Percentiles rank a stretch among this genome's conserved stretches.
Evolutionary conservation across 257 asterid genomes (phyloP).

Genomic region (Solanum medicagineum): DNA sequence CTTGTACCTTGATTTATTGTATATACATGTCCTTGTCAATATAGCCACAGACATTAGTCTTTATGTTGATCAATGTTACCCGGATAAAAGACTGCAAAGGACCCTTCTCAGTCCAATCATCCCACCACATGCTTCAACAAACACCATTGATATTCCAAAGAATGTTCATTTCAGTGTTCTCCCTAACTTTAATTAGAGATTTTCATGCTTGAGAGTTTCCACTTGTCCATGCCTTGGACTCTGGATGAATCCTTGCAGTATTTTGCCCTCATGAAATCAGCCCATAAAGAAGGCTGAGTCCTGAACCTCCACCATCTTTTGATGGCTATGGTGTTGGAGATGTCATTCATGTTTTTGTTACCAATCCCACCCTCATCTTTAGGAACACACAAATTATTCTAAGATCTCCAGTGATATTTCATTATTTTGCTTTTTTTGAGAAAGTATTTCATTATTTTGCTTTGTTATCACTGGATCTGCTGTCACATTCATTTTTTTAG

Average conservation of each 20-base stretch:
- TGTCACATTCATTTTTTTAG: not conserved
- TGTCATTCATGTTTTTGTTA: not conserved
- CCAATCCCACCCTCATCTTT: not conserved
- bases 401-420: not conserved
- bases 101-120: not conserved
- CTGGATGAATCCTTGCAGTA: not conserved
- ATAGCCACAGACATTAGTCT: not conserved
- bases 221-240: not conserved
- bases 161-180: not conserved
- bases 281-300: not conserved
- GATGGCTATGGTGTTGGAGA: not conserved
- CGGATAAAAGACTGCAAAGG: not conserved
- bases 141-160: not conserved
- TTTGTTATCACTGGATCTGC: not conserved
- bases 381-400: not conserved
- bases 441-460: not conserved
- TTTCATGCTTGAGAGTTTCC: not conserved
- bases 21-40: not conserved
- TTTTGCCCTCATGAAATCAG: not conserved
- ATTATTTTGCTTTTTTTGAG: no score
- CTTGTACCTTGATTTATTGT: not conserved
- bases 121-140: not conserved
- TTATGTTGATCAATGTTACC: not conserved
- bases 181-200: not conserved
- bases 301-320: not conserved